Evolutionary conservation across 148 eudicot species (phyloP).

Genomic region (Cornus kousa): DNA sequence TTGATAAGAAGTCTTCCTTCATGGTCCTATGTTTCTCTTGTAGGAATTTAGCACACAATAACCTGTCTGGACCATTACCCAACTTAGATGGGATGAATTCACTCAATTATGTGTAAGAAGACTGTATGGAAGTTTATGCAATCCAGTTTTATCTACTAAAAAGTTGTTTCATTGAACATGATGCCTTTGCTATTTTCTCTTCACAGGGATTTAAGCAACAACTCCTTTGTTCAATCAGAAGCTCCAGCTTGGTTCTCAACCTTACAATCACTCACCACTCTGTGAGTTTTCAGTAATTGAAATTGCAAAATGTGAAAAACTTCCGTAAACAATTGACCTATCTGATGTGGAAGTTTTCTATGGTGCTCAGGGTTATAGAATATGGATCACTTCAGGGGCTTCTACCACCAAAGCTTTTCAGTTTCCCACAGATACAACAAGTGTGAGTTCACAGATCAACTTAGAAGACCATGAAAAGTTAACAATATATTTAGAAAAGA

Average conservation of each 20-base stretch:
- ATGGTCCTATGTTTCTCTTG: slow-evolving; percentile 4
- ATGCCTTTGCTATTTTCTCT: background rate
- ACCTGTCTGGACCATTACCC: slow-evolving; percentile 63
- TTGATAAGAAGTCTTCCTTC: background rate
- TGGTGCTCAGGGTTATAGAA: slow-evolving; percentile 58
- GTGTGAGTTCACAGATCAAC: slow-evolving; percentile 41
- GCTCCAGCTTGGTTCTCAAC: slow-evolving; percentile 88
- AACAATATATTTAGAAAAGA: background rate
- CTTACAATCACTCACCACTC: slow-evolving; percentile 65
- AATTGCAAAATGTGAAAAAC: background rate
- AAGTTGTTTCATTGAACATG: background rate
- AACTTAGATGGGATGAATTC: slow-evolving; percentile 67
- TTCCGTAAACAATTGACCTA: background rate
- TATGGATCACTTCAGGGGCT: slow-evolving; percentile 67
- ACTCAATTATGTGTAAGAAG: slow-evolving; percentile 78
- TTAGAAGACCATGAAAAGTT: background rate
- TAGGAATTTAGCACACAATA: slow-evolving; percentile 79
- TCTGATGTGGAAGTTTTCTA: background rate
- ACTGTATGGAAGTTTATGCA: background rate
- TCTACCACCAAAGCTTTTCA: slow-evolving; percentile 60
- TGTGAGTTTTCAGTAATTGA: slow-evolving; percentile 48
- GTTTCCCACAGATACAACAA: slow-evolving; percentile 65
- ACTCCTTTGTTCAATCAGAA: slow-evolving; percentile 58
- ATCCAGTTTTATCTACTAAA: background rate
- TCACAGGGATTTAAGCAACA: slow-evolving; percentile 85